phyloP scores from a whole-genome alignment of 306 rosid species.

The Inga leiocalycina region DNA sequence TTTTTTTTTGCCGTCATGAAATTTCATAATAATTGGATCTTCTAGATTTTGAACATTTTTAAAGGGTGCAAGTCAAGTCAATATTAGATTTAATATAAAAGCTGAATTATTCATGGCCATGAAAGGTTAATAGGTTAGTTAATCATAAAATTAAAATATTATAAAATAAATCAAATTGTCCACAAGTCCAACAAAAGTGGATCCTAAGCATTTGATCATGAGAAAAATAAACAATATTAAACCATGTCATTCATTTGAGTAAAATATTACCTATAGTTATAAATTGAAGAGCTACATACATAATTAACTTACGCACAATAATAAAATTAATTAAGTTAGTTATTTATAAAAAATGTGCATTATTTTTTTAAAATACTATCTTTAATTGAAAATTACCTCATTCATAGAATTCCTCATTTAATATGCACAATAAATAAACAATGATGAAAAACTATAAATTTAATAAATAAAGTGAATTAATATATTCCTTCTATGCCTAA shows the following conservation, averaged over 20 bases:
- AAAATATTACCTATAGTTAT: background rate
- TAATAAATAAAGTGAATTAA: no score
- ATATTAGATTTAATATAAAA: background rate
- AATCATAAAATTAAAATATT: background rate
- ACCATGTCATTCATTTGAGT: background rate
- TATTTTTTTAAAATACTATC: no score
- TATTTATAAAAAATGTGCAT: no score
- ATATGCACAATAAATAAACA: background rate
- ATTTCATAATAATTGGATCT: background rate
- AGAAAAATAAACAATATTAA: background rate
- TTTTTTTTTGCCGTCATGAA: no score
- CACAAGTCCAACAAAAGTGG: background rate
- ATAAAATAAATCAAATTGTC: background rate
- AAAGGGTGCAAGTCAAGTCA: background rate
- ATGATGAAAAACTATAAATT: background rate
- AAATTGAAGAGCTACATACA: no score
- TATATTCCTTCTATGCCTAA: no score
- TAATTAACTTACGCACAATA: no score
- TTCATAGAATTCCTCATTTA: background rate
- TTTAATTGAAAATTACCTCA: no score
- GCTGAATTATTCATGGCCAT: background rate
- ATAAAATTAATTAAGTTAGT: no score
- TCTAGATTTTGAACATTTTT: background rate
- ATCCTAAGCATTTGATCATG: background rate
- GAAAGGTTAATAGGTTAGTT: constrained; percentile 5